Conservation (phyloP, 768 basidiomycete genomes). For the Suillus luteus region DNA sequence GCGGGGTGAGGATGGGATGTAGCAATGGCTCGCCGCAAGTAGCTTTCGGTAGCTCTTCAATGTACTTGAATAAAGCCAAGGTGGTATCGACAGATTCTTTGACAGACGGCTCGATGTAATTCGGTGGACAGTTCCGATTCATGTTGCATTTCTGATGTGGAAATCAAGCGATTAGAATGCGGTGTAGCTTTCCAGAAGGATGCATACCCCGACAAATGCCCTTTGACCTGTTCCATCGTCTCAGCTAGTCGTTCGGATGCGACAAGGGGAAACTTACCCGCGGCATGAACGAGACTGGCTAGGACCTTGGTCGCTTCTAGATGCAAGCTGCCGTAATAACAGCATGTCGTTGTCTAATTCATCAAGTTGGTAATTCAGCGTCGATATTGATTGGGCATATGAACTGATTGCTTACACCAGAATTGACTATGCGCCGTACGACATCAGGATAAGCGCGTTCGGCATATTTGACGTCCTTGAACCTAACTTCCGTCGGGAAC, state of each 20-base stretch:
- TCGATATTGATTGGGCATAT: slow-evolving; percentile 11
- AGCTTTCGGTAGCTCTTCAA: slow-evolving; percentile 53
- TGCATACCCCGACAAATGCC: slow-evolving; percentile 80
- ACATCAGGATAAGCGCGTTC: slow-evolving; percentile 65
- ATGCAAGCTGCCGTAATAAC: slow-evolving; percentile 87
- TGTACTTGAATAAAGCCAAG: slow-evolving; percentile 63
- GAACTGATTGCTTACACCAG: slow-evolving; percentile 58
- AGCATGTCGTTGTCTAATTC: slow-evolving; percentile 88
- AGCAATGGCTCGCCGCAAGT: slow-evolving; percentile 57
- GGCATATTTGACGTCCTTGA: slow-evolving; percentile 71
- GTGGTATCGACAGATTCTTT: slow-evolving; percentile 65
- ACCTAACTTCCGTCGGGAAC: slow-evolving; percentile 85
- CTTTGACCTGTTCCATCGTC: slow-evolving; percentile 59
- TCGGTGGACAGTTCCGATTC: slow-evolving; percentile 65
- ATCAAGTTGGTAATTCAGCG: neutral
- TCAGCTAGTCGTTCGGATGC: slow-evolving; percentile 16
- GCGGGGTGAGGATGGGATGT: slow-evolving; percentile 89
- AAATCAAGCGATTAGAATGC: slow-evolving; percentile 9
- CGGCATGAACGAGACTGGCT: slow-evolving; percentile 68
- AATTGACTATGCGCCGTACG: slow-evolving; percentile 68
- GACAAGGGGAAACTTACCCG: slow-evolving; percentile 43
- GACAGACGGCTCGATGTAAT: slow-evolving; percentile 68
- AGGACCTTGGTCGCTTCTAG: slow-evolving; percentile 78
- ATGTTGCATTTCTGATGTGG: slow-evolving; percentile 36
- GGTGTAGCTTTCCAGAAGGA: slow-evolving; percentile 1